A percentile compares a stretch with the other conserved stretches of the same genome.
Conservation (phyloP, 306 rosid genomes). For the Prunus dulcis region DNA sequence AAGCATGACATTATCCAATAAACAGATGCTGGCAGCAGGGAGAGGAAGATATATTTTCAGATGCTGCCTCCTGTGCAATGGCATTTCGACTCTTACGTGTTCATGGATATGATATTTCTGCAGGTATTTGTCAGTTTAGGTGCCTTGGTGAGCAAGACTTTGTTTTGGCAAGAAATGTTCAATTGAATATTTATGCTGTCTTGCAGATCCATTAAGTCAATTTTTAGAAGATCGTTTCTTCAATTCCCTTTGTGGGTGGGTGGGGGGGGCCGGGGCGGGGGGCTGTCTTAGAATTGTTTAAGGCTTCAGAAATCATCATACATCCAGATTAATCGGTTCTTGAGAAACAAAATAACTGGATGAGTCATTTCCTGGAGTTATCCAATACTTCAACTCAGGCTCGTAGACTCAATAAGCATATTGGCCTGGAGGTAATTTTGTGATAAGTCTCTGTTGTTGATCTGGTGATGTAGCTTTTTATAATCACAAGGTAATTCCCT, state of each 20-base stretch:
- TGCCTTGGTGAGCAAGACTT: constrained; percentile 14
- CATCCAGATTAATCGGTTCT: constrained; percentile 58
- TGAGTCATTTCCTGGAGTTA: constrained; percentile 48
- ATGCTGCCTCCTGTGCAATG: constrained; percentile 67
- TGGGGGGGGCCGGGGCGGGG: too few relatives aligned
- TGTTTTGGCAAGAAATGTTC: neutral
- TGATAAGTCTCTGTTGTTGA: neutral
- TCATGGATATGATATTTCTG: constrained; percentile 70
- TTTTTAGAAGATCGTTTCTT: constrained; percentile 54
- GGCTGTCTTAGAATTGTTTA: constrained; percentile 61
- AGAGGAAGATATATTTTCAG: constrained; percentile 62
- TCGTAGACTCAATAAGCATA: constrained; percentile 25
- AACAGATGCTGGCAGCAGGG: constrained; percentile 63
- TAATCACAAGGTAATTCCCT: constrained; percentile 1
- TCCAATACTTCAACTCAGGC: constrained; percentile 11
- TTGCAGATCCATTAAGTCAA: constrained; percentile 60
- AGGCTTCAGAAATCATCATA: constrained; percentile 64
- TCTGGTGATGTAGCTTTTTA: neutral
- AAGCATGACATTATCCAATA: constrained; percentile 5
- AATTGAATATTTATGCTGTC: constrained; percentile 7
- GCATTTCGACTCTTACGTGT: constrained; percentile 69
- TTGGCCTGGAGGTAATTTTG: constrained; percentile 56
- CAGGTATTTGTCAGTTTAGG: constrained; percentile 34
- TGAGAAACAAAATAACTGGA: constrained; percentile 50
- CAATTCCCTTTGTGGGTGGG: too few relatives aligned